Evolutionary conservation across 768 basidiomycete species (phyloP).

Genomic region (button mushroom (Agaricus bisporus)): DNA sequence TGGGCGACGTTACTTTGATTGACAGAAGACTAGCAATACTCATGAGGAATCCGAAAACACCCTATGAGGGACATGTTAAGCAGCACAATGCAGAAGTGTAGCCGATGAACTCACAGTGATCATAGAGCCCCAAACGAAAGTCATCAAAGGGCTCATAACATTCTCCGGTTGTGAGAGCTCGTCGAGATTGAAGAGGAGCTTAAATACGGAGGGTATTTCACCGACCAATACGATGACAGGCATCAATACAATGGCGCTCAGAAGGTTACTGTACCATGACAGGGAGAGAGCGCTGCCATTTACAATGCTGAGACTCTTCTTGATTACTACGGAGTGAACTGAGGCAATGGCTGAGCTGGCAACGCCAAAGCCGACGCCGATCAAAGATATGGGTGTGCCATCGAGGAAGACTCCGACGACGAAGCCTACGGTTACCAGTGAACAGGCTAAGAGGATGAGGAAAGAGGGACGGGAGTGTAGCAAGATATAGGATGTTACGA

Average conservation of each 20-base stretch:
- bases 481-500: constrained; percentile 75
- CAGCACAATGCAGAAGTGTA: background rate
- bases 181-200: constrained; percentile 48
- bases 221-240: constrained; percentile 74
- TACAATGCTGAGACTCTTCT: constrained; percentile 74
- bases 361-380: constrained; percentile 79
- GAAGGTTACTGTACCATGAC: constrained; percentile 88
- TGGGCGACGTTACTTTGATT: constrained; percentile 96
- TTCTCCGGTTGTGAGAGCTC: constrained; percentile 31
- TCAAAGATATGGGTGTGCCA: constrained; percentile 43
- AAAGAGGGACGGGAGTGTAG: constrained; percentile 73
- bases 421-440: constrained; percentile 86
- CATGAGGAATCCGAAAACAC: constrained; percentile 88
- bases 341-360: constrained; percentile 84
- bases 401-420: constrained; percentile 85
- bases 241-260: constrained; percentile 65
- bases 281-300: constrained; percentile 79
- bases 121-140: constrained; percentile 72
- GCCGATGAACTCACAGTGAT: constrained; percentile 54
- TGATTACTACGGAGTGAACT: constrained; percentile 91
- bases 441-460: constrained; percentile 69
- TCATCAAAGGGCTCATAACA: constrained; percentile 42
- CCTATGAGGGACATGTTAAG: constrained; percentile 35
- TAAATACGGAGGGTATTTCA: constrained; percentile 59
- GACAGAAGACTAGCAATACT: constrained; percentile 88